A percentile compares a stretch with the other conserved stretches of the same genome.
Evolutionary conservation across 805 yeast species (phyloP).

Genomic region (Isabelozyma rhagii): DNA sequence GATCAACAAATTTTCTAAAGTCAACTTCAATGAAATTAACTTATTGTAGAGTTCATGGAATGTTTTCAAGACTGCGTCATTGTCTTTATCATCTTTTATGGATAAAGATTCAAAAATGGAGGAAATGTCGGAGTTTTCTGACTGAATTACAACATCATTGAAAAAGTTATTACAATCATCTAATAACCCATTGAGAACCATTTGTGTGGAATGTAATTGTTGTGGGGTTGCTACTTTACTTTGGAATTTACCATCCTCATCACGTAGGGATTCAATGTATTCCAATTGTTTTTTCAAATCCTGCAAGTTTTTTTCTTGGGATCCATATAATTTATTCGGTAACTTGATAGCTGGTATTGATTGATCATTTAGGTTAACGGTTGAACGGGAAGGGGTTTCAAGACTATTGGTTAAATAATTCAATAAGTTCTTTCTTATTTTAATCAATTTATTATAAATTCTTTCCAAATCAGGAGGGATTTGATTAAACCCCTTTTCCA

Average conservation of each 20-base stretch:
- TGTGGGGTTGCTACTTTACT: slow-evolving; percentile 16
- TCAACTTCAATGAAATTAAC: slow-evolving; percentile 62
- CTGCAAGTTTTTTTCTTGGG: slow-evolving; percentile 2
- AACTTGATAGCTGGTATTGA: neutral
- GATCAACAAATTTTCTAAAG: slow-evolving; percentile 76
- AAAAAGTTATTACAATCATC: slow-evolving; percentile 81
- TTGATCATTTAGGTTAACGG: neutral
- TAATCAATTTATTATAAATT: slow-evolving; percentile 57
- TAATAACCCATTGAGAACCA: slow-evolving; percentile 65
- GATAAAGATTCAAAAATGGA: slow-evolving; percentile 19
- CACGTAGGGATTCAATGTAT: slow-evolving; percentile 39
- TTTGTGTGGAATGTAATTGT: slow-evolving; percentile 27
- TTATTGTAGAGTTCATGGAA: slow-evolving; percentile 59
- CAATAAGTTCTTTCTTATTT: slow-evolving; percentile 60
- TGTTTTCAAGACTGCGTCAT: slow-evolving; percentile 23
- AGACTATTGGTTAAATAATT: slow-evolving; percentile 21
- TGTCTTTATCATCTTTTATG: slow-evolving; percentile 10
- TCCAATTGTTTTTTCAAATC: slow-evolving; percentile 20
- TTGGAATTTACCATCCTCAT: slow-evolving; percentile 52
- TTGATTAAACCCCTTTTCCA: slow-evolving; percentile 50
- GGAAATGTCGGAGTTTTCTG: slow-evolving; percentile 20
- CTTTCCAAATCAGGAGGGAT: slow-evolving; percentile 37
- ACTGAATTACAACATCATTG: slow-evolving; percentile 58
- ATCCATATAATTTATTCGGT: slow-evolving; percentile 1
- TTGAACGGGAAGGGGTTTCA: neutral